Percentiles rank a stretch among this genome's conserved stretches.
Evolutionary conservation across 768 basidiomycete genomes (phyloP).

Genomic region (Fomitopsis pulvina): DNA sequence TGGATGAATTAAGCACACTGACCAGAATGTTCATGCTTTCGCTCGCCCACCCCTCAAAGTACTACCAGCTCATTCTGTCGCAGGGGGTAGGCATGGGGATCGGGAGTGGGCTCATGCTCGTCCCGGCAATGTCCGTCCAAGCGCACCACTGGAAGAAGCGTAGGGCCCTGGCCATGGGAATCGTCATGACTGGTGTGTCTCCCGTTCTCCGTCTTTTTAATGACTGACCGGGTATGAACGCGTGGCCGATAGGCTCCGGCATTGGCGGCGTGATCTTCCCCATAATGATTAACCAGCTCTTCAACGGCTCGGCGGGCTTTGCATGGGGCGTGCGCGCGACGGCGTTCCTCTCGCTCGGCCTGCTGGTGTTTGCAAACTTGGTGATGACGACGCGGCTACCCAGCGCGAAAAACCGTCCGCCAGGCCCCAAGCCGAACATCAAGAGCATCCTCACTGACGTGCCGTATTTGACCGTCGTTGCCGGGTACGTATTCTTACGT

Average conservation of each 20-base stretch:
- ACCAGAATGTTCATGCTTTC: constrained; percentile 40
- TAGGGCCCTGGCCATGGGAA: constrained; percentile 29
- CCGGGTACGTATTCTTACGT: constrained; percentile 4
- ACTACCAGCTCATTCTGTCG: constrained; percentile 43
- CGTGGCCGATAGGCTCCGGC: constrained; percentile 12
- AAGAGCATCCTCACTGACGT: constrained; percentile 10
- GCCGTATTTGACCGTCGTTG: constrained; percentile 7
- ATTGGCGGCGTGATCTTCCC: constrained; percentile 28
- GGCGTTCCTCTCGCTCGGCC: constrained; percentile 14
- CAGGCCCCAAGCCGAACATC: not conserved
- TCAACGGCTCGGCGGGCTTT: constrained; percentile 28
- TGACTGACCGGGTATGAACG: no score
- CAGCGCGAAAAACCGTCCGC: not conserved
- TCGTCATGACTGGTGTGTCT: constrained; percentile 17
- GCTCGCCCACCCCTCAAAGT: constrained; percentile 30
- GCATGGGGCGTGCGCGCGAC: constrained; percentile 33
- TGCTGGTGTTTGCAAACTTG: constrained; percentile 12
- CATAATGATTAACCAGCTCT: constrained; percentile 27
- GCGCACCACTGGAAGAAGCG: constrained; percentile 38
- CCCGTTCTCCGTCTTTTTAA: not conserved
- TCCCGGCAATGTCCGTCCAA: constrained; percentile 40
- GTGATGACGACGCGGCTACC: constrained; percentile 13
- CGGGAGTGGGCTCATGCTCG: constrained; percentile 37
- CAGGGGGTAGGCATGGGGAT: constrained; percentile 49
- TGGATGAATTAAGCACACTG: not conserved